Base-by-base conservation (phyloP, 352 stramenopile genomes). In the Phytophthora sp. region DNA sequence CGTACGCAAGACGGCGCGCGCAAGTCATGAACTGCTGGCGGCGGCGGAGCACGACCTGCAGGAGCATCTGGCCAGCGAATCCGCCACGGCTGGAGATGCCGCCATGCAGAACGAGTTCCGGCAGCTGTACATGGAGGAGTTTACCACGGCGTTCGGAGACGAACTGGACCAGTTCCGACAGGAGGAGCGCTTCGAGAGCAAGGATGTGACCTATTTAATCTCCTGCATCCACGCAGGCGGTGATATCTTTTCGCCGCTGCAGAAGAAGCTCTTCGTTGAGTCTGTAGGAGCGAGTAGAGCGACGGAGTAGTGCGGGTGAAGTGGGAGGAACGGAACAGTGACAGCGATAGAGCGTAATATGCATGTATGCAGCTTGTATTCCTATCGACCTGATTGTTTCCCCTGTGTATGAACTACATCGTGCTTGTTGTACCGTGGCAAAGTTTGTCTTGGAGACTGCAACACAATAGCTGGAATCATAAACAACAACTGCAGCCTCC, bases 161-260 rank as follows among this genome's bases (percentile, higher is more conserved):
- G 87, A 94, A 30, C 57, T 96, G 41, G 78, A 96, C 62, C 71
- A 87, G 53, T 94, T 94, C 62, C 88, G 88, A 26, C 88, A 89
- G 62, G 88, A 96, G 61, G 86, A 94, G 54, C 72, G 77, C 66
- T 96, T 96, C 61, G 83, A 94, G 50, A 91, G 74, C 62, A 92
- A 89, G 56, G 88, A 96, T 68, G 88, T 96, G 63, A 78, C 70
- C 38, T 94, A 92, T 89, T 91, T 96, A 87, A 94, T 96, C 66
- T 91, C 84, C 34, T 91, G 85, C 59, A 94, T 96, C 62, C 79
- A 93, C 46, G 75, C 82, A 9, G 83, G 86, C 23, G 84, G 72
- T 42, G 86, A 96, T 69, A 72, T 94, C 43, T 94, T 94, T 63
- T 79, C 85, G 21, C 84, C 85, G 13, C 66, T 94, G 35, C 85